Percentiles rank a stretch among this genome's conserved stretches.
Conservation (phyloP, 768 basidiomycete species). For the Favolaschia claudopus region DNA sequence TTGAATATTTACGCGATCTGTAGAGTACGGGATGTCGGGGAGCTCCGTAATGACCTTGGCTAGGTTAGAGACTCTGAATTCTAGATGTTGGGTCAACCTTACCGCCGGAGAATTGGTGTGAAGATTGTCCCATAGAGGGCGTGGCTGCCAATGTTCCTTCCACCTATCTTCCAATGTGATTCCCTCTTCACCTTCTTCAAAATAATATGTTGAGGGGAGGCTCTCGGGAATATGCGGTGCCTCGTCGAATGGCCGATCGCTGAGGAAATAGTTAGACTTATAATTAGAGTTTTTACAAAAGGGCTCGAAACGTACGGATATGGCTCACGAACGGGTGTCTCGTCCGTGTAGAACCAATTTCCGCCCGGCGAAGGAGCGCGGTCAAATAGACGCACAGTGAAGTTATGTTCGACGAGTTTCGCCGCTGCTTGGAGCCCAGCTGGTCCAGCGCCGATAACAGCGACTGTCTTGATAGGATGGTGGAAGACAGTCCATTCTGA, state of each 20-base stretch:
- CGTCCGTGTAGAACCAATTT: constrained; percentile 34
- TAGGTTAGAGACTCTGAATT: neutral
- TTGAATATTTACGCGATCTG: constrained; percentile 21
- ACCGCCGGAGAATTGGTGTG: constrained; percentile 29
- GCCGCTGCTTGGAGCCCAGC: constrained; percentile 26
- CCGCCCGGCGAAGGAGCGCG: constrained; percentile 29
- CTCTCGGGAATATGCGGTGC: constrained; percentile 2
- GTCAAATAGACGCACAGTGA: constrained; percentile 27
- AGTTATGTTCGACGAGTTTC: constrained; percentile 23
- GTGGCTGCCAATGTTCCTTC: constrained; percentile 30
- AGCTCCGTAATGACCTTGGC: constrained; percentile 30
- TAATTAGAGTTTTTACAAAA: neutral
- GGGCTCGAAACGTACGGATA: constrained; percentile 25
- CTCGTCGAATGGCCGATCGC: constrained; percentile 14
- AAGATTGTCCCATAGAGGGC: constrained; percentile 29
- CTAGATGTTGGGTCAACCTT: neutral
- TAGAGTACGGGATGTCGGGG: constrained; percentile 25
- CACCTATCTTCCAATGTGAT: constrained; percentile 25
- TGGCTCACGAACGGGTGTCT: constrained; percentile 27
- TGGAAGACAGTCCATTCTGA: constrained; percentile 13
- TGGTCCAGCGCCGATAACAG: constrained; percentile 26
- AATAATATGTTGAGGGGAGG: constrained; percentile 20
- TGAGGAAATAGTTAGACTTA: neutral
- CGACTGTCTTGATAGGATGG: constrained; percentile 25
- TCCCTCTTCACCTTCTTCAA: constrained; percentile 20